Evolutionary conservation across 148 eudicot species (phyloP).

Genomic region (Drosera capensis): DNA sequence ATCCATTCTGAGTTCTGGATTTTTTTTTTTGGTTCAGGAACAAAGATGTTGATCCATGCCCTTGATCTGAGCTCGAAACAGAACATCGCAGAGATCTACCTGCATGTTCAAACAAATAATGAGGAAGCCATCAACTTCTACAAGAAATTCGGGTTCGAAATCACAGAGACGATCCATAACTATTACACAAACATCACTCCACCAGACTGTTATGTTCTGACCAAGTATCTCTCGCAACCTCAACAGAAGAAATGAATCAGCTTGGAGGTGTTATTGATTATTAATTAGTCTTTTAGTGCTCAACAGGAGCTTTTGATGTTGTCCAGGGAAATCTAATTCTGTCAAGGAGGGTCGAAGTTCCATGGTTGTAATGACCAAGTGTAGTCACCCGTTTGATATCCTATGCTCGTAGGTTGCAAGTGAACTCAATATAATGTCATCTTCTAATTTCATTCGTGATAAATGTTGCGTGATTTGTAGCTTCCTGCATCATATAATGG

Average conservation of each 20-base stretch:
- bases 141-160: constrained; percentile 83
- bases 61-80: constrained; percentile 63
- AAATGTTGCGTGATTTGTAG: too few relatives aligned
- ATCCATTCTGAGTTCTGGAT: not conserved
- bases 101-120: constrained; percentile 94
- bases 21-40: constrained; percentile 52
- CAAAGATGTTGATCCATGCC: constrained; percentile 63
- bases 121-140: constrained; percentile 85
- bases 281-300: too few relatives aligned
- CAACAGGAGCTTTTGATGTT: too few relatives aligned
- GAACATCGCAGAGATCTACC: constrained; percentile 64
- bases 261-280: too few relatives aligned
- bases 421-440: too few relatives aligned
- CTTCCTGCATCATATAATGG: too few relatives aligned
- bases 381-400: too few relatives aligned
- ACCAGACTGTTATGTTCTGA: constrained; percentile 73
- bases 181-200: constrained; percentile 78
- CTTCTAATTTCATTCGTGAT: too few relatives aligned
- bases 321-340: too few relatives aligned
- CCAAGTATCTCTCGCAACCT: constrained; percentile 36
- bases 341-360: too few relatives aligned
- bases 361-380: too few relatives aligned
- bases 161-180: constrained; percentile 76
- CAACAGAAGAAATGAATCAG: constrained; percentile 49
- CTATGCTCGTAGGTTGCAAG: too few relatives aligned